These are phyloP conservation scores for Phytopythium helicoides DNA, from an alignment of 352 stramenopile genomes.

Conservation along the genomic window DNA sequence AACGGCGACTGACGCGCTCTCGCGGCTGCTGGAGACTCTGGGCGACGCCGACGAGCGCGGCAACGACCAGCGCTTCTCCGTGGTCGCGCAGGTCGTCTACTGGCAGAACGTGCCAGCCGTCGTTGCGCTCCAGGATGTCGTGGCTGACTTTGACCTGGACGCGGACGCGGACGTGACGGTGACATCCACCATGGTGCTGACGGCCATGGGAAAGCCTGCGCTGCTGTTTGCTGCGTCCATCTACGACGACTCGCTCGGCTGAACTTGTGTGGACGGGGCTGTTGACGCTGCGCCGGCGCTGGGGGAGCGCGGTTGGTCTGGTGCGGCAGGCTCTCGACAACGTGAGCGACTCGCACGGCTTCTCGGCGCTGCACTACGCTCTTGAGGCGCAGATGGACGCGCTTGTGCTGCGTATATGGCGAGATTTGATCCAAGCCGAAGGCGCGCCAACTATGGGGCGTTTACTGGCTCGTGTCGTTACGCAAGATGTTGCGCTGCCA, in stretches of 20 bases:
- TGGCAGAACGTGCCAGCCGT: slow-evolving; percentile 37
- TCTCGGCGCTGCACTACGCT: slow-evolving; percentile 73
- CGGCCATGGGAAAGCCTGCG: slow-evolving; percentile 74
- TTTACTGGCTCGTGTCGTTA: slow-evolving; percentile 26
- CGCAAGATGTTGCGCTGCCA: slow-evolving; percentile 67
- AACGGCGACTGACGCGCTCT: slow-evolving; percentile 38
- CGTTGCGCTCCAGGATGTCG: slow-evolving; percentile 24
- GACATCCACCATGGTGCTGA: slow-evolving; percentile 34
- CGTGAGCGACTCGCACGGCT: slow-evolving; percentile 57
- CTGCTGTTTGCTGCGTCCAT: slow-evolving; percentile 80
- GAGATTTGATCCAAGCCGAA: slow-evolving; percentile 16
- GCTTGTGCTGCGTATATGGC: slow-evolving; percentile 39
- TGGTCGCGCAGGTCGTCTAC: slow-evolving; percentile 43
- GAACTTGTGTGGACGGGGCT: slow-evolving; percentile 59
- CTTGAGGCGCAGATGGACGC: slow-evolving; percentile 65
- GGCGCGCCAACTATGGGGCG: slow-evolving; percentile 1
- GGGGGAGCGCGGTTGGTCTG: slow-evolving; percentile 36
- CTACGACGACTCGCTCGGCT: slow-evolving; percentile 82
- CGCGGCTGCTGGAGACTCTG: slow-evolving; percentile 42
- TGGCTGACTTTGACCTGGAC: slow-evolving; percentile 26
- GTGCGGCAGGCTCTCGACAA: slow-evolving; percentile 73
- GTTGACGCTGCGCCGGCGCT: slow-evolving; percentile 34
- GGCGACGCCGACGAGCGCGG: slow-evolving; percentile 9
- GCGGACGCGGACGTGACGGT: slow-evolving; percentile 1
- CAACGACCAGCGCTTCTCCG: slow-evolving; percentile 9